phyloP scores from a whole-genome alignment of 1,284 basidiomycete species.

The Cryptococcus sp. region DNA sequence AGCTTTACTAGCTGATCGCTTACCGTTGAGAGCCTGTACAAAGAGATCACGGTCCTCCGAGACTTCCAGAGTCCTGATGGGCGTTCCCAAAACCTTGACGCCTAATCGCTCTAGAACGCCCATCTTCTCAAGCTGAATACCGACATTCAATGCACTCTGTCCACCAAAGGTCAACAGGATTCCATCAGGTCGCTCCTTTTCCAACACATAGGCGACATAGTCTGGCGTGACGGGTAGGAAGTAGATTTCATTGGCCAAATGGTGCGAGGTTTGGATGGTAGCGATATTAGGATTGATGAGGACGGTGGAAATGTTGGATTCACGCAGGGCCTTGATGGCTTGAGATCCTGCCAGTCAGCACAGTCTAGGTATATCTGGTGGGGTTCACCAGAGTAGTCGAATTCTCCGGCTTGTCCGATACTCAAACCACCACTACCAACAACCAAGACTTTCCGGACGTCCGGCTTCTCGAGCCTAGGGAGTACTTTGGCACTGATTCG shows the following conservation, averaged over 20 bases:
- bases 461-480: constrained; percentile 66
- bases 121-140: constrained; percentile 96
- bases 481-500: constrained; percentile 86
- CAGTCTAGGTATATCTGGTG: not conserved
- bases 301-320: constrained; percentile 91
- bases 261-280: constrained; percentile 94
- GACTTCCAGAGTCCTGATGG: constrained; percentile 88
- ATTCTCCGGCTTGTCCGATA: constrained; percentile 99
- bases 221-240: constrained; percentile 96
- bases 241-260: constrained; percentile 94
- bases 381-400: constrained; percentile 85
- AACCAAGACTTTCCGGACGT: constrained; percentile 93
- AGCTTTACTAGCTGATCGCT: not conserved
- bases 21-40: constrained; percentile 92
- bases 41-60: constrained; percentile 98
- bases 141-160: constrained; percentile 96
- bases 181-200: constrained; percentile 97
- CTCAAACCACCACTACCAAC: constrained; percentile 94
- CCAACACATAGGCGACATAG: constrained; percentile 96
- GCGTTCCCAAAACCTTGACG: constrained; percentile 91
- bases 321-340: constrained; percentile 94
- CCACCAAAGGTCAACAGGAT: constrained; percentile 97
- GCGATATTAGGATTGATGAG: constrained; percentile 98
- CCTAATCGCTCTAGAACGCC: constrained; percentile 92
- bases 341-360: constrained; percentile 60